Conservation (phyloP, 1,284 basidiomycete species). For the Mycosarcoma maydis region DNA sequence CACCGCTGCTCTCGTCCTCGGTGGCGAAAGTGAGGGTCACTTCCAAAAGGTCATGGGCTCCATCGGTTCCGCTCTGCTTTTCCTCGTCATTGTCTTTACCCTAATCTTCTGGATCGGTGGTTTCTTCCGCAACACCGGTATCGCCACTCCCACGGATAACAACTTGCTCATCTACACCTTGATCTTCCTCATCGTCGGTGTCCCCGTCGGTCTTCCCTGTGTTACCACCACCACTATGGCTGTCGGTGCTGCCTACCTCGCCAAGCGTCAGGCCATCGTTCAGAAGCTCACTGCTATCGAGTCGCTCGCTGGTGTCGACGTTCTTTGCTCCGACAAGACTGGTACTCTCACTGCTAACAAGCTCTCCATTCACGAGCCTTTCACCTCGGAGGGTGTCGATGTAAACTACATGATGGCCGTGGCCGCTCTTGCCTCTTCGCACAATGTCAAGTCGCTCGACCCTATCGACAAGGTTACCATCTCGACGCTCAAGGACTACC, state of each 20-base stretch:
- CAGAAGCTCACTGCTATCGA: conserved; percentile 74
- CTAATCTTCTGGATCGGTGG: conserved; percentile 70
- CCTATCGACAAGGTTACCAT: conserved; percentile 74
- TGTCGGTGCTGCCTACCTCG: conserved; percentile 73
- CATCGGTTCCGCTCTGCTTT: conserved; percentile 71
- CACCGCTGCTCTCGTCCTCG: conserved; percentile 70
- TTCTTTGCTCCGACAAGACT: conserved; percentile 74
- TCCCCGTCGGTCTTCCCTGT: conserved; percentile 72
- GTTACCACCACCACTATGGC: conserved; percentile 72
- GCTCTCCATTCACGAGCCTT: conserved; percentile 72
- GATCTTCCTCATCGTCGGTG: conserved; percentile 72
- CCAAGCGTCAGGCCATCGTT: conserved; percentile 73
- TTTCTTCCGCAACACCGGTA: conserved; percentile 70
- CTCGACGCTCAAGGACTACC: conserved; percentile 71
- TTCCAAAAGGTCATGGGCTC: conserved; percentile 71
- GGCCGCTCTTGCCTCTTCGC: conserved; percentile 72
- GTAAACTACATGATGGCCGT: conserved; percentile 71
- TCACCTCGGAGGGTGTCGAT: conserved; percentile 69
- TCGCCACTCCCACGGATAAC: conserved; percentile 69
- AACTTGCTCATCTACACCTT: conserved; percentile 72
- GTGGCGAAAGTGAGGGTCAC: conserved; percentile 69
- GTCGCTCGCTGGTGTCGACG: conserved; percentile 73
- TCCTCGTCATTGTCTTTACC: conserved; percentile 71
- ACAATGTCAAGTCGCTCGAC: conserved; percentile 72
- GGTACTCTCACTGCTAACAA: conserved; percentile 73